Base-by-base conservation (phyloP, 2,329 filamentous ascomycete genomes). In the Cylindrodendrum hubeiense region DNA sequence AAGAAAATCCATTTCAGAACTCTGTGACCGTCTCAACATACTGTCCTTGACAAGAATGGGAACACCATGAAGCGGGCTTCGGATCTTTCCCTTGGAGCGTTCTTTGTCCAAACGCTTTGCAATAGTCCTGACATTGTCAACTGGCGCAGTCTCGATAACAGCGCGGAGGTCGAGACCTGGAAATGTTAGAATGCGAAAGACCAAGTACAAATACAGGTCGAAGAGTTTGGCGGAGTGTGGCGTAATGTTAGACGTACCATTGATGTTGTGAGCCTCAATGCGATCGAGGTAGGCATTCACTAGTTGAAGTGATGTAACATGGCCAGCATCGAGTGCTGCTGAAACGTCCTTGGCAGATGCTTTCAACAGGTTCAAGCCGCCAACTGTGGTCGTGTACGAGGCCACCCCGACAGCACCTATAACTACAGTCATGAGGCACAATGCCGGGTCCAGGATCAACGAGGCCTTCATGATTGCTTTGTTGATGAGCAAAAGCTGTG, bases 41-140 rank as follows among this genome's bases (percentile, higher is more conserved):
- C 44, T 33, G 9, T 72, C 74, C 54, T 75, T 75, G 54, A 75
- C 51, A 12, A 70, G 62, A 52, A 75, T 69, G 3, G 71, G 72
- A 22, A 74, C 66, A 6, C 72, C 71, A 15, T 75, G 74, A 9
- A 75, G 62, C 1, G 63, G 50, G 21, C 74, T 66, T 13, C 72
- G 57, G 4, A 71, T 19, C 1, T 53, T 60, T 6, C 72, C 72
- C 9, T 54, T 49, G 3, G 15, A 21, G 24, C 72, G 72, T 62
- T 75, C 72, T 3, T 53, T 63, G 50, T 75, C 72, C 4, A 70
- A 56, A 5, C 6, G 13, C 24, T 44, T 28, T 6, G 52, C 37
- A 8, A 55, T 55, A 4, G 33, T 15, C 19, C 34, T 21, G 4
- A 43, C 52, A 9, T 8, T 43, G 15, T 50, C 24, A 4, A 19